Base-by-base conservation (phyloP, 225 moss, liverwort and hornwort species). In the Sphagnum contortum region DNA sequence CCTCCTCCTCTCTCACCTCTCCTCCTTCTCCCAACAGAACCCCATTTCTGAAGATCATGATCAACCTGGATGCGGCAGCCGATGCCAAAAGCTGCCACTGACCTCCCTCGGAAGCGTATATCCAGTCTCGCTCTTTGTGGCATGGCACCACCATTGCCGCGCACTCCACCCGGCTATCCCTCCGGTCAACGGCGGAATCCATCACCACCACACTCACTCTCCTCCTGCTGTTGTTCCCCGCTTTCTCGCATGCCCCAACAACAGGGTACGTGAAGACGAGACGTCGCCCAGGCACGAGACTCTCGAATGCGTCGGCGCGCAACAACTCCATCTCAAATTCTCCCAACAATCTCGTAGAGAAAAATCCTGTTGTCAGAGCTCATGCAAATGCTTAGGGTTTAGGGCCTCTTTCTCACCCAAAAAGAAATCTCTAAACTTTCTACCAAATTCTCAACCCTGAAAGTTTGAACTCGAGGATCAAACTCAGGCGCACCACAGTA, bases 41-140 rank as follows among this genome's bases (percentile, higher is more conserved):
- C 29, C 29, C 29, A 1, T 56, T 66, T 45, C 83, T 70, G 13
- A 76, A 72, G 14, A 85, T 66, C 0, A 98, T 55, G 55, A 98
- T 79, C 62, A 98, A 59, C 77, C 98, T 83, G 44, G 77, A 75
- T 49, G 86, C 93, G 10, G 70, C 84, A 48, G 89, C 82, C 49
- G 74, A 81, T 48, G 85, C 83, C 49, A 98, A 79, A 46, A 98
- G 91, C 76, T 98, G 98, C 93, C 93, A 98, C 51, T 93, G 98
- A 12, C 98, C 98, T 48, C 93, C 98, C 73, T 93, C 89, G 5
- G 90, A 81, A 51, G 64, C 62, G 61, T 89, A 93, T 50, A 98
- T 64, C 98, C 98, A 98, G 45, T 86, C 82, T 60, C 59, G 57
- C 68, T 82, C 83, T 55, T 76, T 74, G 0, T 78, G 81, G 8